Evolutionary conservation across 2,329 filamentous ascomycete species (phyloP), one percentile per base, ranked within the genome.

Genomic region (Neurospora sp.): DNA sequence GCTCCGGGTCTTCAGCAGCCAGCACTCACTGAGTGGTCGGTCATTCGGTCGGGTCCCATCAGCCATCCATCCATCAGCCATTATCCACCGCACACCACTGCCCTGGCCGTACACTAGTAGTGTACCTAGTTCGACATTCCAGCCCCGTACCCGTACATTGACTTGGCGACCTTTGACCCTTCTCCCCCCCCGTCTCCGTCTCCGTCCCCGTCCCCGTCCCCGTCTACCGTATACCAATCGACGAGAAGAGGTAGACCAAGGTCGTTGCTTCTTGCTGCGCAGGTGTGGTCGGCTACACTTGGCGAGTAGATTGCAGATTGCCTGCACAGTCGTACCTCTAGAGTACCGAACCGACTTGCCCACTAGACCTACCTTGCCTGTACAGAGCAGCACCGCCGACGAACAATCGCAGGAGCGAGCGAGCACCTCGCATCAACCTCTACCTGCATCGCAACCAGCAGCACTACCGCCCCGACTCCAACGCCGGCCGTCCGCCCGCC

Each of bases 401-500:
- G 52, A 62, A 62, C 52, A 28, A 62, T 17, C 52, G 52, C 67
- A 33, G 38, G 68, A 68, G 68, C 33, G 43, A 68, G 33, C 23
- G n/a, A 68, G 33, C 68, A 40, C 43, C 46, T 62, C 52, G 52
- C 52, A 9, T 38, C 43, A 68, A 40, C n/a, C 38, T 28, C 36
- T 46, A 28, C 28, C 46, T 33, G 36, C 38, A 40, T 69, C 68
- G 13, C 52, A 68, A 68, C 72, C 70, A 68, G 19, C 69, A 71
- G 66, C 74, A 38, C 40, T 67, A 52, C 52, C 70, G 58, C 46
- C 66, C 38, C 67, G 69, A 38, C 46, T 39, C 72, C 71, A 52
- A 73, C 69, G 67, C 67, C 52, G 28, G 52, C 52, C 6, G 36
- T 68, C 75, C 73, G 69, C 68, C 66, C 17, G 69, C 80, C 83